These are phyloP conservation scores for Phytophthora sojae DNA, from an alignment of 352 stramenopile genomes.

Conservation along the genomic window DNA sequence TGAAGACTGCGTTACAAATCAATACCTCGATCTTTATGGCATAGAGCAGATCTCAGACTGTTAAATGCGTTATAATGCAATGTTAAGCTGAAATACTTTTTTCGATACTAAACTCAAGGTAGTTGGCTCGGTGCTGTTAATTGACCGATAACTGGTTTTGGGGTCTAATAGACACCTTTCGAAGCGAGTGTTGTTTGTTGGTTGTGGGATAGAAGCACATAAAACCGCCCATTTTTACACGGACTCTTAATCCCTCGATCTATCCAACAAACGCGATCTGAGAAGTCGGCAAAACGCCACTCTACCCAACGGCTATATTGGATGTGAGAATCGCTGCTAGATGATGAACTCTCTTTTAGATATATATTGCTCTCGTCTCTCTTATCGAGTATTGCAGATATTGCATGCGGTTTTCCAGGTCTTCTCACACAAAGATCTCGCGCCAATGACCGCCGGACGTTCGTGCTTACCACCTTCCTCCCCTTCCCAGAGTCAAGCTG, in stretches of 20 bases:
- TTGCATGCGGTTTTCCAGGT: neutral
- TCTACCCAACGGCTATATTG: neutral
- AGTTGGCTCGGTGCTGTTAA: neutral
- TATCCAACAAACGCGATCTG: neutral
- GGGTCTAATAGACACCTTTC: conserved; percentile 1
- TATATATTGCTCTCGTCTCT: too few relatives aligned
- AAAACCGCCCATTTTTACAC: neutral
- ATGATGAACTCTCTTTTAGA: neutral
- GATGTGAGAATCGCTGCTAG: neutral
- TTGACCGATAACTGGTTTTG: neutral
- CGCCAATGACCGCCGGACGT: neutral
- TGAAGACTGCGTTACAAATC: neutral
- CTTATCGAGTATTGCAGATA: too few relatives aligned
- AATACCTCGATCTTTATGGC: neutral
- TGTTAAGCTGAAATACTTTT: neutral
- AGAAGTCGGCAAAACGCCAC: neutral
- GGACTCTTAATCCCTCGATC: neutral
- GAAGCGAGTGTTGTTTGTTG: neutral
- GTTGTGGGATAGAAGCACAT: neutral
- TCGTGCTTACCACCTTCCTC: neutral
- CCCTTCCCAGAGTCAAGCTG: too few relatives aligned
- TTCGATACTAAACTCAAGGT: neutral
- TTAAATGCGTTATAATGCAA: neutral
- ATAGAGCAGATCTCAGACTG: neutral
- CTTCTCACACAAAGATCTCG: neutral